Conservation (phyloP, 805 yeast species). For the Dipodascopsis uninucleata region DNA sequence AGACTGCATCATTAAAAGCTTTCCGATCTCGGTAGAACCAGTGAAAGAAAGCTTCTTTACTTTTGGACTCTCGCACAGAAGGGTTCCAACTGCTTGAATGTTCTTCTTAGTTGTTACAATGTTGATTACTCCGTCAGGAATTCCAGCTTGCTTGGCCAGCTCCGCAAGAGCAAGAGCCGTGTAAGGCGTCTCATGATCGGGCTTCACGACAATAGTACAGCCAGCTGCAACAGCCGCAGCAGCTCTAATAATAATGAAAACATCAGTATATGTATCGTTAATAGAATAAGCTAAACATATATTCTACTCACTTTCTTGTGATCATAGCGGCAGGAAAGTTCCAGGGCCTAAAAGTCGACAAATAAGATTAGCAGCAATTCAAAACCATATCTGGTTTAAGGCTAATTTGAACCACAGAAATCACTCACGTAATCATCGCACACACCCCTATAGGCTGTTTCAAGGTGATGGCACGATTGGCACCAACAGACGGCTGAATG, state of each 20-base stretch:
- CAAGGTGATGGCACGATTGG: slow-evolving; percentile 51
- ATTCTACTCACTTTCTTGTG: slow-evolving; percentile 24
- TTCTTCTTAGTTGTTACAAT: slow-evolving; percentile 46
- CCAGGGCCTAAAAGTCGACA: slow-evolving; percentile 60
- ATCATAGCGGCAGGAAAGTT: slow-evolving; percentile 66
- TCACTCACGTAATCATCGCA: slow-evolving; percentile 54
- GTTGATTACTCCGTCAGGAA: slow-evolving; percentile 67
- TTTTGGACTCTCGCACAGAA: slow-evolving; percentile 53
- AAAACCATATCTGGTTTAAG: background rate
- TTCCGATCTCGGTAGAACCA: slow-evolving; percentile 74
- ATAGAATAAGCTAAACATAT: background rate
- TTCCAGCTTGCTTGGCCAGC: slow-evolving; percentile 62
- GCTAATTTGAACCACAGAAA: background rate
- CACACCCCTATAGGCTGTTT: slow-evolving; percentile 80
- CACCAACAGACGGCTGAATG: slow-evolving; percentile 40
- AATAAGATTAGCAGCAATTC: slow-evolving; percentile 1
- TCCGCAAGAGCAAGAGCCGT: slow-evolving; percentile 65
- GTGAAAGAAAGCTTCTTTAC: slow-evolving; percentile 71
- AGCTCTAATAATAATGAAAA: slow-evolving; percentile 64
- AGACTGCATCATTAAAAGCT: slow-evolving; percentile 59
- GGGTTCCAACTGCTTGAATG: slow-evolving; percentile 47
- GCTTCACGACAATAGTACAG: slow-evolving; percentile 71
- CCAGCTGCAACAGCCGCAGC: slow-evolving; percentile 81
- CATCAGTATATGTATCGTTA: slow-evolving; percentile 49
- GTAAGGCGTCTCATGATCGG: slow-evolving; percentile 73